Evolutionary conservation across 164 flowering plant species (phyloP), one percentile per base, ranked within the genome.

Genomic region (Dillenia turbinata): DNA sequence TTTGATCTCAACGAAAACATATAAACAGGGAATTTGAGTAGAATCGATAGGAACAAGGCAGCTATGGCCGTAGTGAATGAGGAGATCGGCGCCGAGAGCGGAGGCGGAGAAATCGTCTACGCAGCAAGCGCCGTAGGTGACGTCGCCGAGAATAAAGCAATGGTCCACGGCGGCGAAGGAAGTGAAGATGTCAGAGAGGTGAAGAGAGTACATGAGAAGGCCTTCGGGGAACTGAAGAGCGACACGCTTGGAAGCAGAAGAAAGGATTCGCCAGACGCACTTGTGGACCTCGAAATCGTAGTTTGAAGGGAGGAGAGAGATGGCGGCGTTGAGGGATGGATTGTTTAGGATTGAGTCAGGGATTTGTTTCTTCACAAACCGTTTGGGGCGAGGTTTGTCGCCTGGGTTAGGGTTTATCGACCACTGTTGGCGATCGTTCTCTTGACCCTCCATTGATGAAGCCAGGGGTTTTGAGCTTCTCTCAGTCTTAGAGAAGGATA

Each of bases 211-310:
- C 93, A 94, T 85, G 72, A 94, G 89, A 51, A 94, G 89, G 62
- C 99, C 99, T 62, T 94, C 99, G 4, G 99, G 97, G 66, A 94
- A 81, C 78, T 94, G 99, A 66, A 91, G 88, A 15, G 99, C 99
- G 17, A 94, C 83, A 52, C 93, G 85, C 66, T 75, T 82, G 52
- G 95, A 85, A 47, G 67, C 56, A 14, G 85, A 49, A 63, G 86
- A 69, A 49, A 59, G 73, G 47, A 87, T 70, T 56, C 99, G 88
- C 93, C 92, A 88, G 9, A 94, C 68, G 77, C 84, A 83, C 69
- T 91, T 94, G 83, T 89, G 96, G 62, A 94, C 78, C 74, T 94
- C 99, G 74, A 94, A 86, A 71, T 71, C 82, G 90, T 94, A 94
- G 81, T 91, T 94, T 54, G 86, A 63, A 0, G 97, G 97, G 40